phyloP scores from a whole-genome alignment of 148 eudicot genomes.

The Nyssa sinensis region DNA sequence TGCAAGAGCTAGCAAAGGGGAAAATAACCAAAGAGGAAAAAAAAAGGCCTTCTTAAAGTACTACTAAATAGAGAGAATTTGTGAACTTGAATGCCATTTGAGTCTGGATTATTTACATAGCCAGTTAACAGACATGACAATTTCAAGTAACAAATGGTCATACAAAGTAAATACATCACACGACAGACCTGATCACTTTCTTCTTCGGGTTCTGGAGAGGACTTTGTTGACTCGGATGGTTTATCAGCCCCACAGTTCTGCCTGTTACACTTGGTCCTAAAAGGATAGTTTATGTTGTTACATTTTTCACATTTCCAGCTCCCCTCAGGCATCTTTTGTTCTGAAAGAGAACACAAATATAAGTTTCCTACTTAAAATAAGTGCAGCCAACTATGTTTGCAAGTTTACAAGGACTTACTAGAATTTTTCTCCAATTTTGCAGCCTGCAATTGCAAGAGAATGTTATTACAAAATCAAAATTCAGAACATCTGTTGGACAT shows the following conservation, averaged over 20 bases:
- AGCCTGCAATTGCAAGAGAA: slow-evolving; percentile 45
- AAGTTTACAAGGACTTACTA: slow-evolving; percentile 51
- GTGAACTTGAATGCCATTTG: neutral
- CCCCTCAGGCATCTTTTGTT: slow-evolving; percentile 94
- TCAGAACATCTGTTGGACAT: no score
- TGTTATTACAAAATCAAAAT: no score
- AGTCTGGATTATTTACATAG: slow-evolving; percentile 21
- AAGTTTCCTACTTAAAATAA: neutral
- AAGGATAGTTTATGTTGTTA: slow-evolving; percentile 86
- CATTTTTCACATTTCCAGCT: slow-evolving; percentile 97
- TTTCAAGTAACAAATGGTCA: slow-evolving; percentile 14
- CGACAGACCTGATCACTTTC: slow-evolving; percentile 87
- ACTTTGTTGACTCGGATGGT: slow-evolving; percentile 57
- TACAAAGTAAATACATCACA: slow-evolving; percentile 23
- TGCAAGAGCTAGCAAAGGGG: neutral
- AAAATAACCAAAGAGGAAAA: neutral
- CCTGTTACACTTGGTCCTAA: slow-evolving; percentile 94
- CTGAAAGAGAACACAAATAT: slow-evolving; percentile 31
- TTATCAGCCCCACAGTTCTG: slow-evolving; percentile 97
- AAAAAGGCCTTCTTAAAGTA: neutral
- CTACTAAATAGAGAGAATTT: neutral
- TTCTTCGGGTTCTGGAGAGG: slow-evolving; percentile 53
- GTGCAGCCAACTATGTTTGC: neutral
- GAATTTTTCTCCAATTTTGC: slow-evolving; percentile 55
- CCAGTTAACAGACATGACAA: neutral